These are phyloP conservation scores for Sugiyamaella pinicola DNA, from an alignment of 1,139 yeast species.

Conservation along the genomic window DNA sequence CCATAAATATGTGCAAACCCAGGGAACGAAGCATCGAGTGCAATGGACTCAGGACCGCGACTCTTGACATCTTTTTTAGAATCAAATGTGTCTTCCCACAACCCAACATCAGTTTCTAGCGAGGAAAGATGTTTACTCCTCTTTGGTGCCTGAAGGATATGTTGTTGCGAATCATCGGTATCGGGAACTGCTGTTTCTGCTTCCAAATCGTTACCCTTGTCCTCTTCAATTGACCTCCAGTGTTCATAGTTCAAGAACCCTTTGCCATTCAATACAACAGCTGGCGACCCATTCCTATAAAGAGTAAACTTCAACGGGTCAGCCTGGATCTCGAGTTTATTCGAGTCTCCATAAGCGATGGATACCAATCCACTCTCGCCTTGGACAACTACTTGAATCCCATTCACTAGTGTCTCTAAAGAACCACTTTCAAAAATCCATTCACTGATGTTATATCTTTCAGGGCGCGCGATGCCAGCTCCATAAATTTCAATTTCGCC, in stretches of 20 bases:
- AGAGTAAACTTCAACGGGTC: slow-evolving; percentile 59
- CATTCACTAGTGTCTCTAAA: slow-evolving; percentile 8
- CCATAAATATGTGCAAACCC: slow-evolving; percentile 75
- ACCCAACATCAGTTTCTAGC: slow-evolving; percentile 38
- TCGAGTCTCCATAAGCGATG: slow-evolving; percentile 48
- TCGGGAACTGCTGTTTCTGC: slow-evolving; percentile 7
- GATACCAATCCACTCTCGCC: slow-evolving; percentile 17
- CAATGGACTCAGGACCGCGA: slow-evolving; percentile 90
- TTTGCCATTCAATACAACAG: slow-evolving; percentile 66
- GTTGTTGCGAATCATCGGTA: slow-evolving; percentile 7
- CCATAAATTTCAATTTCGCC: slow-evolving; percentile 40
- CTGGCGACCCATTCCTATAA: slow-evolving; percentile 48
- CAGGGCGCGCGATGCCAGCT: slow-evolving; percentile 34
- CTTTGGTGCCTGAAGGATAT: background rate
- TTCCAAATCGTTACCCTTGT: no score
- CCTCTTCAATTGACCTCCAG: slow-evolving; percentile 50
- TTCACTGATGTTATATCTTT: slow-evolving; percentile 63
- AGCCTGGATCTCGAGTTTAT: slow-evolving; percentile 48
- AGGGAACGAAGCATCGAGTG: slow-evolving; percentile 67
- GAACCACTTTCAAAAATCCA: slow-evolving; percentile 55
- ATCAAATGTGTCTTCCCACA: slow-evolving; percentile 47
- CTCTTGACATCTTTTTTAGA: slow-evolving; percentile 62
- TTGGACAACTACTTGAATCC: slow-evolving; percentile 18
- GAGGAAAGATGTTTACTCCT: background rate
- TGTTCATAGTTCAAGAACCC: slow-evolving; percentile 80